Conservation (phyloP, 495 filamentous ascomycete species). For the Evansstolkia leycettana region DNA sequence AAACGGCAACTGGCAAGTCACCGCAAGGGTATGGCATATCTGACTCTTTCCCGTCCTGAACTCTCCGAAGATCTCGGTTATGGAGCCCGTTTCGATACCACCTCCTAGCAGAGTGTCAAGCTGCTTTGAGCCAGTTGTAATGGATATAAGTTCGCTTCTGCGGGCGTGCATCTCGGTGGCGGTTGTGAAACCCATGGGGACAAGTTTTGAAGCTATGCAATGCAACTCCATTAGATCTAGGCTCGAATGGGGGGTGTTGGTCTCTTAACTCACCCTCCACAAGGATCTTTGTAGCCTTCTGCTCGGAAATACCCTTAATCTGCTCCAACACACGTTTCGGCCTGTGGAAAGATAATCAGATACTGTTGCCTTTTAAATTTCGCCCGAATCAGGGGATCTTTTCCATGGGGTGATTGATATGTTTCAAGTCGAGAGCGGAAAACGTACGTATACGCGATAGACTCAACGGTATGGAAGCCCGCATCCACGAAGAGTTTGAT, state of each 20-base stretch:
- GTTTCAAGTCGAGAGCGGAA: neutral
- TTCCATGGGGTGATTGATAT: neutral
- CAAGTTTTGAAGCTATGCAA: slow-evolving; percentile 71
- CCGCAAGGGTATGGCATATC: slow-evolving; percentile 95
- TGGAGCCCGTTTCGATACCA: slow-evolving; percentile 90
- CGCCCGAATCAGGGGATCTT: too few relatives aligned
- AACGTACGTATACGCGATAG: slow-evolving; percentile 77
- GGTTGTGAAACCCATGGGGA: slow-evolving; percentile 97
- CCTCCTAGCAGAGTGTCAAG: slow-evolving; percentile 91
- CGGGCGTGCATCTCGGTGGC: slow-evolving; percentile 99
- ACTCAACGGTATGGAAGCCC: slow-evolving; percentile 88
- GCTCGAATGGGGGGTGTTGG: too few relatives aligned
- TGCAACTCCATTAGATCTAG: too few relatives aligned
- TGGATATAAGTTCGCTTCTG: slow-evolving; percentile 90
- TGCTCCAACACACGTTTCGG: slow-evolving; percentile 77
- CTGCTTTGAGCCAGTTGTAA: slow-evolving; percentile 94
- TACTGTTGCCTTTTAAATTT: neutral
- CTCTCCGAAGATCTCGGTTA: slow-evolving; percentile 98
- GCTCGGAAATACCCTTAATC: slow-evolving; percentile 94
- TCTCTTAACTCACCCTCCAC: slow-evolving; percentile 54
- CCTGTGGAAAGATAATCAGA: slow-evolving; percentile 17
- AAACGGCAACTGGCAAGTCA: slow-evolving; percentile 93
- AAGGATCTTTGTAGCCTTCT: slow-evolving; percentile 89
- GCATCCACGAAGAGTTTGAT: slow-evolving; percentile 87
- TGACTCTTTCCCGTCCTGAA: slow-evolving; percentile 97